These are phyloP conservation scores for grape (Vitis vinifera) DNA, from an alignment of 164 flowering plant genomes.

Conservation along the genomic window DNA sequence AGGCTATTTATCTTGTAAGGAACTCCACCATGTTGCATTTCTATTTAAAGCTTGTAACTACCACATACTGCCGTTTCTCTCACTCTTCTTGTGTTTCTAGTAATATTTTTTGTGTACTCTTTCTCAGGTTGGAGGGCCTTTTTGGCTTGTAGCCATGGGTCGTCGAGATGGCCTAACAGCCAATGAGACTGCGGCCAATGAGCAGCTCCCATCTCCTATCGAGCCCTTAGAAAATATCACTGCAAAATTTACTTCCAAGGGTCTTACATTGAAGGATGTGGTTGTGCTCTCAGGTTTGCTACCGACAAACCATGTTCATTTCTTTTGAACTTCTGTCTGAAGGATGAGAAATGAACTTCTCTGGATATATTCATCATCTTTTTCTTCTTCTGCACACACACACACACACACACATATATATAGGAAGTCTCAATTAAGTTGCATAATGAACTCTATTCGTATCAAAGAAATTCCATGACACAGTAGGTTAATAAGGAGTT, in stretches of 20 bases:
- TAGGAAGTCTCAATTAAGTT: too few species aligned
- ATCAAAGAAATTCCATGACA: too few species aligned
- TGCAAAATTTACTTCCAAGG: constrained; percentile 61
- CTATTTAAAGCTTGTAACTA: too few species aligned
- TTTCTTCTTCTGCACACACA: too few species aligned
- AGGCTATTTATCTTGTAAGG: constrained; percentile 45
- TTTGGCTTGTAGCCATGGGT: constrained; percentile 45
- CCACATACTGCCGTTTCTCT: too few species aligned
- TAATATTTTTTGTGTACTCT: neutral
- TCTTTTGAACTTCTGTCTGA: neutral
- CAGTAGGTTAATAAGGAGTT: too few species aligned
- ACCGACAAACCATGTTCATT: neutral
- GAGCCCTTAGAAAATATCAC: constrained; percentile 53
- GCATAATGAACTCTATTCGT: too few species aligned
- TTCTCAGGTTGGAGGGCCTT: constrained; percentile 51
- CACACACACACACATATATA: too few species aligned
- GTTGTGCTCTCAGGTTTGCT: constrained; percentile 65
- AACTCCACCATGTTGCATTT: neutral
- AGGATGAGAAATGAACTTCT: neutral
- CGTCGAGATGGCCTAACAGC: constrained; percentile 61
- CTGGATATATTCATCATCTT: too few species aligned
- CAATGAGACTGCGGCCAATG: constrained; percentile 36
- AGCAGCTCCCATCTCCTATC: constrained; percentile 52
- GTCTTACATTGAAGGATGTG: constrained; percentile 51
- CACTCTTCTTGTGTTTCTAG: neutral